Evolutionary conservation across 768 basidiomycete genomes (phyloP).

Genomic region (Boletus sensibilis): DNA sequence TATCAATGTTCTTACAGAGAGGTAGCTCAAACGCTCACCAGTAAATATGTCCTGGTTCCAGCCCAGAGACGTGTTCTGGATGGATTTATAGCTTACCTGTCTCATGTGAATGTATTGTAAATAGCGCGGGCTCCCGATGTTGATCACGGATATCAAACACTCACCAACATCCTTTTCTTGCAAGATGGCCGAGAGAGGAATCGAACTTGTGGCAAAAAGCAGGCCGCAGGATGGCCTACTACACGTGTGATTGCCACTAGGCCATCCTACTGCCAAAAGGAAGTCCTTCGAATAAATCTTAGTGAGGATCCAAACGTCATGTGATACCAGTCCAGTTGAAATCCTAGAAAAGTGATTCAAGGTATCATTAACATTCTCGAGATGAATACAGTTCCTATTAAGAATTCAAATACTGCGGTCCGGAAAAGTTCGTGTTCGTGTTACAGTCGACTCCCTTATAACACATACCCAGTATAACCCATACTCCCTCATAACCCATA

Average conservation of each 20-base stretch:
- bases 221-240: neutral
- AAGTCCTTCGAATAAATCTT: neutral
- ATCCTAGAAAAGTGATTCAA: neutral
- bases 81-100: neutral
- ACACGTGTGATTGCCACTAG: slow-evolving; percentile 5
- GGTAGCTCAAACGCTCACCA: neutral
- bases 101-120: too few species aligned
- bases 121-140: neutral
- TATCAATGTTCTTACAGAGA: neutral
- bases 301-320: neutral
- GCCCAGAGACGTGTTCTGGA: neutral
- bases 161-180: too few species aligned
- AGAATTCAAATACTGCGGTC: neutral
- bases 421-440: neutral
- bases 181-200: neutral
- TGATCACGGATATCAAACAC: neutral
- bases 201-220: slow-evolving; percentile 5
- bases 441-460: too few species aligned
- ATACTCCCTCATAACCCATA: too few species aligned
- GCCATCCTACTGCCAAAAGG: neutral
- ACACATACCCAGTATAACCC: too few species aligned
- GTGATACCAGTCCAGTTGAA: too few species aligned
- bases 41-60: neutral
- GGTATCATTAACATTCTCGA: neutral
- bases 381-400: neutral